phyloP scores from a whole-genome alignment of 306 rosid genomes.

The Prunus padus region DNA sequence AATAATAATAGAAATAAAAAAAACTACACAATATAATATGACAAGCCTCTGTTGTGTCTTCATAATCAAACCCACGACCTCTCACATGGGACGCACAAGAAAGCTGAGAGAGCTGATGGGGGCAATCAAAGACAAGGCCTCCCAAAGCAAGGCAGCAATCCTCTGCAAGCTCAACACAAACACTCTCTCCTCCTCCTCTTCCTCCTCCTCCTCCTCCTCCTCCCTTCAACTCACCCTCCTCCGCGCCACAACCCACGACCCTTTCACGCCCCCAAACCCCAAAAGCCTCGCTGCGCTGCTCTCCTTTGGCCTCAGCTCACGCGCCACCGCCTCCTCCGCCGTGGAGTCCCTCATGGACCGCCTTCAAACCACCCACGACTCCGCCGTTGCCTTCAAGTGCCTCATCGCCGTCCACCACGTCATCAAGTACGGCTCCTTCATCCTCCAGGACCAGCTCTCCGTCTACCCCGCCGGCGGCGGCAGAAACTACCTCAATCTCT shows the following conservation, averaged over 20 bases:
- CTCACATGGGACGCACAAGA: conserved; percentile 33
- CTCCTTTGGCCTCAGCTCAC: conserved; percentile 64
- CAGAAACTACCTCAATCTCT: conserved; percentile 86
- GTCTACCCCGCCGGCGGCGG: conserved; percentile 70
- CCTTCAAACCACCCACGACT: conserved; percentile 58
- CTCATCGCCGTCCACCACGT: conserved; percentile 74
- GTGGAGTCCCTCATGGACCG: conserved; percentile 80
- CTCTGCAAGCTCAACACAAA: conserved; percentile 44
- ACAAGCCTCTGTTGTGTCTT: too few relatives aligned
- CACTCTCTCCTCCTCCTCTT: conserved; percentile 31
- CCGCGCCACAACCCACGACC: conserved; percentile 80
- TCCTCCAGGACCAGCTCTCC: conserved; percentile 85
- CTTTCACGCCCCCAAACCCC: conserved; percentile 48
- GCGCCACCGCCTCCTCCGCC: conserved; percentile 71
- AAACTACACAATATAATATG: too few relatives aligned
- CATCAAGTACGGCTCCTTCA: conserved; percentile 61
- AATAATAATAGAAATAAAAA: too few relatives aligned
- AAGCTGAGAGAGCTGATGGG: conserved; percentile 54
- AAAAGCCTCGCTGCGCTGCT: conserved; percentile 59
- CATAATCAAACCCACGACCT: too few relatives aligned
- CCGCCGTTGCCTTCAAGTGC: conserved; percentile 91
- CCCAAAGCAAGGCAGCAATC: conserved; percentile 74
- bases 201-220: conserved; percentile 44
- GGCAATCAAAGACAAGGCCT: conserved; percentile 76
- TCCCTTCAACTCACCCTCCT: conserved; percentile 52